These are phyloP conservation scores for Russula emetica DNA, from an alignment of 768 basidiomycete species.

Conservation along the genomic window DNA sequence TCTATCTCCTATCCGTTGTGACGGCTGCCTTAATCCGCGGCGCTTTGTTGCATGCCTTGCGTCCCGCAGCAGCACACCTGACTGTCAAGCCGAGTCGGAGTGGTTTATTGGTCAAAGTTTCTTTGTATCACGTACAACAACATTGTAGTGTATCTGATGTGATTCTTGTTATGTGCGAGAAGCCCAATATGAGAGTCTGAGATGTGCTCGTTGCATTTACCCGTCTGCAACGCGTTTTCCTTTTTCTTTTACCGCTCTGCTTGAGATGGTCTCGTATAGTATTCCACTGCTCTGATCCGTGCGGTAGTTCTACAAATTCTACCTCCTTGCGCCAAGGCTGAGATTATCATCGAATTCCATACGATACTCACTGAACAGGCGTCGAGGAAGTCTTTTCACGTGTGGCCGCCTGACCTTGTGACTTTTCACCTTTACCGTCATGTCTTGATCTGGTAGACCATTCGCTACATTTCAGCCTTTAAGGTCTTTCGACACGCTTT, in stretches of 20 bases:
- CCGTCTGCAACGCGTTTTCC: neutral
- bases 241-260: neutral
- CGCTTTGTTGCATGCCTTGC: slow-evolving; percentile 19
- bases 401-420: neutral
- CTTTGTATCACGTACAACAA: slow-evolving; percentile 25
- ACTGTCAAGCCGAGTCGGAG: slow-evolving; percentile 28
- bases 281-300: neutral
- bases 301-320: neutral
- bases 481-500: neutral
- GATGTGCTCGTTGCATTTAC: neutral
- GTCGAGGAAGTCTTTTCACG: neutral
- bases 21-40: slow-evolving; percentile 1
- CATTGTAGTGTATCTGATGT: slow-evolving; percentile 15
- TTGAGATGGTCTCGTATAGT: neutral
- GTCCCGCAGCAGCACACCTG: slow-evolving; percentile 13
- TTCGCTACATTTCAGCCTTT: neutral
- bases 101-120: slow-evolving; percentile 25
- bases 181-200: neutral
- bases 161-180: slow-evolving; percentile 13
- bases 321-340: neutral
- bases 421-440: neutral
- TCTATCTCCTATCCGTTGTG: slow-evolving; percentile 7
- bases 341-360: neutral
- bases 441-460: neutral
- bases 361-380: neutral